Percentiles rank a stretch among this genome's conserved stretches.
Evolutionary conservation across 768 basidiomycete genomes (phyloP).

Genomic region (Leccinum subgranulosum): DNA sequence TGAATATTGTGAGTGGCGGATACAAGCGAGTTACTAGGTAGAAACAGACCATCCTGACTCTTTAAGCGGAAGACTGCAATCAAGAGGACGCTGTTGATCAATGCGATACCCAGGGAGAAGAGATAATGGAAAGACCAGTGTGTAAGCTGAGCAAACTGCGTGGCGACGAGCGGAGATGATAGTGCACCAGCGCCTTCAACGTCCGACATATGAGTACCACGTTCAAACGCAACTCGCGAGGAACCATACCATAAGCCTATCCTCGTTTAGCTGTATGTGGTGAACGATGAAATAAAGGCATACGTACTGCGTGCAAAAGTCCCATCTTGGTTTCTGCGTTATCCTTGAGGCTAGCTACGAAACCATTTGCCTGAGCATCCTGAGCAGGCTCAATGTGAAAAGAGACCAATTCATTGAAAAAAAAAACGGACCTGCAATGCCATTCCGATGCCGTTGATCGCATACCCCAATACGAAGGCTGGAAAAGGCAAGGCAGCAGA

Average conservation of each 20-base stretch:
- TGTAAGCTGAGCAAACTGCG: constrained; percentile 66
- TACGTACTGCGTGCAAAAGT: constrained; percentile 36
- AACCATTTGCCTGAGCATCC: constrained; percentile 49
- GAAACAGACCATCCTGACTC: constrained; percentile 58
- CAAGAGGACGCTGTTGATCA: constrained; percentile 52
- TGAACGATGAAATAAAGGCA: constrained; percentile 24
- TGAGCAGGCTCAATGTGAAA: constrained; percentile 10
- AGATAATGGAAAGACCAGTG: constrained; percentile 82
- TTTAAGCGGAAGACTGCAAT: constrained; percentile 62
- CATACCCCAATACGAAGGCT: constrained; percentile 39
- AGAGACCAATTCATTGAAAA: not conserved
- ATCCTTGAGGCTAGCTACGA: constrained; percentile 39
- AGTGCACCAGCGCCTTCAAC: constrained; percentile 61
- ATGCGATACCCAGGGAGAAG: constrained; percentile 62
- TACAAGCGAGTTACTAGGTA: not conserved
- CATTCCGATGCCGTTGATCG: constrained; percentile 43
- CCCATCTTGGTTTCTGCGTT: constrained; percentile 41
- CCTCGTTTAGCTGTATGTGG: not conserved
- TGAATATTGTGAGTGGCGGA: not conserved
- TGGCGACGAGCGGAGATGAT: constrained; percentile 70
- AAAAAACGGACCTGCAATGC: constrained; percentile 41
- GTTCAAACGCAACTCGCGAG: not conserved
- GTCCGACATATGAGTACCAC: constrained; percentile 6
- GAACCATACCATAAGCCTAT: constrained; percentile 33
- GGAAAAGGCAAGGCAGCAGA: constrained; percentile 46